Conservation (phyloP, 805 yeast species). For the Starmerella potacharoeniae region DNA sequence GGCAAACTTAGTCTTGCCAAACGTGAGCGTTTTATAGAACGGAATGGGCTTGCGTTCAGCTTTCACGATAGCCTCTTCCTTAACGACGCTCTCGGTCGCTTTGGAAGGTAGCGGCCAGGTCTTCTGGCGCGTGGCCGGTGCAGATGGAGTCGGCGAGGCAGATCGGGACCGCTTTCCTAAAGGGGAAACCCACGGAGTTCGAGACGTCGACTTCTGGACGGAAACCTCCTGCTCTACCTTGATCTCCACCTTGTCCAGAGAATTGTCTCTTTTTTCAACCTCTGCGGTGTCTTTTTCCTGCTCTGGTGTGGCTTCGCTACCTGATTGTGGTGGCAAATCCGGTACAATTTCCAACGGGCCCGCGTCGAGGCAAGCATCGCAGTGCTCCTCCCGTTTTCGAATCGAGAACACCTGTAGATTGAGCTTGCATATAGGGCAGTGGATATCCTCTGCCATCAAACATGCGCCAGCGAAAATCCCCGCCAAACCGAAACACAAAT, state of each 20-base stretch:
- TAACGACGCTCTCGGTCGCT: neutral
- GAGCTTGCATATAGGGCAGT: slow-evolving; percentile 23
- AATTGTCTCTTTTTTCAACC: neutral
- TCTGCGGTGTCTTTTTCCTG: neutral
- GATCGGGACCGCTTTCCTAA: neutral
- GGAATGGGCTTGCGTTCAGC: slow-evolving; percentile 20
- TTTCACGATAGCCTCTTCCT: neutral
- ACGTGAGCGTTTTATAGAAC: slow-evolving; percentile 27
- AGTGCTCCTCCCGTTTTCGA: slow-evolving; percentile 26
- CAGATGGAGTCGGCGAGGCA: neutral
- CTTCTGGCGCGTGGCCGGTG: neutral
- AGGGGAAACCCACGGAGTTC: neutral
- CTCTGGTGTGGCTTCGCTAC: neutral
- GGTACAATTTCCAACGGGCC: neutral
- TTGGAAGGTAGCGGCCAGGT: neutral
- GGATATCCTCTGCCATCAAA: slow-evolving; percentile 6
- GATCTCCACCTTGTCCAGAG: neutral
- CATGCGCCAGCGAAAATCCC: neutral
- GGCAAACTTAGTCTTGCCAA: slow-evolving; percentile 25
- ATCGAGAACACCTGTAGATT: slow-evolving; percentile 17
- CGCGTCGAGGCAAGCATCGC: slow-evolving; percentile 23
- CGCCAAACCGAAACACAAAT: neutral
- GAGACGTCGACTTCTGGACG: neutral
- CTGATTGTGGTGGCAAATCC: neutral
- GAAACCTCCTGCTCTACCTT: neutral